A percentile compares a stretch with the other conserved stretches of the same genome.
Conservation (phyloP, 2,329 filamentous ascomycete genomes). For the Claviceps quebecensis region DNA sequence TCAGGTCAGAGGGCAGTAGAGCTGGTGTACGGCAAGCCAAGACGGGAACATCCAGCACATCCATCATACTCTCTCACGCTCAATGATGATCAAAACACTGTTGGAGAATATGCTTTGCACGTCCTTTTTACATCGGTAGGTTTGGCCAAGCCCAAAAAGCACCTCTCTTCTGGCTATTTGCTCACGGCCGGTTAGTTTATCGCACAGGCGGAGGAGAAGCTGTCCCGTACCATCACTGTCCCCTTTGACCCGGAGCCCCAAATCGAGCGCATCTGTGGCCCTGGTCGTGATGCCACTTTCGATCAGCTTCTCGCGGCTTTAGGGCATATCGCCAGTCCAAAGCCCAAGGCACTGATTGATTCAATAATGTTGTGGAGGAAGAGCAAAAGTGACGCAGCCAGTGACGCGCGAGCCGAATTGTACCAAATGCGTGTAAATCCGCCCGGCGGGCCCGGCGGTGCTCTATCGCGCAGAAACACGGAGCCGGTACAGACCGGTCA, state of each 20-base stretch:
- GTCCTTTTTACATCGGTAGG: conserved; percentile 83
- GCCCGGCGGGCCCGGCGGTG: conserved; percentile 31
- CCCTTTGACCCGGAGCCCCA: conserved; percentile 68
- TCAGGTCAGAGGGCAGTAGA: conserved; percentile 40
- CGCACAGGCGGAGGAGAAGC: conserved; percentile 89
- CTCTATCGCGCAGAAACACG: conserved; percentile 57
- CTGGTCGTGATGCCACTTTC: conserved; percentile 74
- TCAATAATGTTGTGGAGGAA: conserved; percentile 98
- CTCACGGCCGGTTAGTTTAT: conserved; percentile 50
- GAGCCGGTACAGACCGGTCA: conserved; percentile 45
- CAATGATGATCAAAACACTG: conserved; percentile 70
- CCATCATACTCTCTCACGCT: conserved; percentile 61
- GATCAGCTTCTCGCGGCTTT: conserved; percentile 89
- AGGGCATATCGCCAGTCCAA: conserved; percentile 85
- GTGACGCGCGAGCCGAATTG: conserved; percentile 46
- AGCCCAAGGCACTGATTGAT: conserved; percentile 90
- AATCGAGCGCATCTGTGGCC: conserved; percentile 82
- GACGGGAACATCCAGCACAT: conserved; percentile 60
- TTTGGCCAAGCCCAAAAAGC: conserved; percentile 7
- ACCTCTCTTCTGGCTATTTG: conserved; percentile 6
- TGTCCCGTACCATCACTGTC: conserved; percentile 73
- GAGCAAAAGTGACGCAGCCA: conserved; percentile 80
- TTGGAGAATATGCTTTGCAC: conserved; percentile 95
- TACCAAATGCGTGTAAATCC: conserved; percentile 34
- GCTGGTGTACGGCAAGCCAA: conserved; percentile 51